Base-by-base conservation (phyloP, 495 filamentous ascomycete genomes). In the Glutinoglossum americanum region DNA sequence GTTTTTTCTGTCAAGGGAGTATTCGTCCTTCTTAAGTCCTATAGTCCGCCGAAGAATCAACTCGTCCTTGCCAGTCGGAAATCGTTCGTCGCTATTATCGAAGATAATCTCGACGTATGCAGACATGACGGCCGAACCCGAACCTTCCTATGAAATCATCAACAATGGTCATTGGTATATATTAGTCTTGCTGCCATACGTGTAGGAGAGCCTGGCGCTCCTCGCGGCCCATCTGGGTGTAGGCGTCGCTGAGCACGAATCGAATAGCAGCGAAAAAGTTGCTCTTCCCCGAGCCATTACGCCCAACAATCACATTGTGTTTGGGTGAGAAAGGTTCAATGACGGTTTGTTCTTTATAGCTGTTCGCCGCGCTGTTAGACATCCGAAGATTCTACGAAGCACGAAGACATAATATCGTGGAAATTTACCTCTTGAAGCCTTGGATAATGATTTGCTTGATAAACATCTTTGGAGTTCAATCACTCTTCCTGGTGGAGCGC, bases 391-490 rank as follows among this genome's bases (percentile, higher is more conserved):
- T 11, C 47, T 35, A 13, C 59, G 28, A 55, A 26, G 23, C 27
- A 37, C 35, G 17, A 25, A 19, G 15, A 27, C 10, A 13, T 56
- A 55, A 8, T 15, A 19, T 51, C 35, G 11, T 25, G 57, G 51
- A 51, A 27, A 56, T 62, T 57, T 69, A 95, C 90, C 90, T 95
- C 73, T 97, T 97, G 74, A 99, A 99, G 77, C 92, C 92, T 66
- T 99, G 92, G 65, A 99, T 97, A 71, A 96, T 99, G 66, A 99
- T 95, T 74, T 99, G 92, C 70, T 97, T 97, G 78, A 99, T 96
- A 73, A 93, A 88, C 88, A 97, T 94, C 67, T 51, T 62, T 63
- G 61, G 32, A 11, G 37, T 11, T 41, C 37, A 41, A 17, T 41
- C 5, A 41, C 10, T 41, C 15, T 11, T 8, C 37, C 37, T 11